These are phyloP conservation scores for Sergeia podlipaevii DNA, from an alignment of 208 protist genomes.

Conservation along the genomic window DNA sequence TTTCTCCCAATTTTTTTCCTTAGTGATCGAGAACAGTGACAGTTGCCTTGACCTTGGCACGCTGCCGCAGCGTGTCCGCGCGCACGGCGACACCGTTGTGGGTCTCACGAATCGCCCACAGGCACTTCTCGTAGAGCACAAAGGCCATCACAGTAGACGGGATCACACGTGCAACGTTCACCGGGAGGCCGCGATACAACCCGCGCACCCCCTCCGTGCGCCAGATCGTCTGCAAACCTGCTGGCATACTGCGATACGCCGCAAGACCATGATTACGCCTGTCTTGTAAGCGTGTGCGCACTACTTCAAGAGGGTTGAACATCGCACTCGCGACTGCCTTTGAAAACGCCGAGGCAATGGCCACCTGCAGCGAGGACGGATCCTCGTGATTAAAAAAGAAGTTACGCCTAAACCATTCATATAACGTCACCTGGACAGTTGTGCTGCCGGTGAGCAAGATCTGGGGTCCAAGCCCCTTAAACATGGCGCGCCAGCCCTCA, in stretches of 20 bases:
- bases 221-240: conserved; percentile 65
- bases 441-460: conserved; percentile 75
- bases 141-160: conserved; percentile 76
- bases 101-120: conserved; percentile 36
- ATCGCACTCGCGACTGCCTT: conserved; percentile 62
- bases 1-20: not conserved
- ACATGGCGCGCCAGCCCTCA: conserved; percentile 64
- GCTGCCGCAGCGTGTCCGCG: conserved; percentile 1
- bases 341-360: conserved; percentile 53
- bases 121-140: conserved; percentile 77
- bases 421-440: conserved; percentile 79
- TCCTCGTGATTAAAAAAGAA: conserved; percentile 53
- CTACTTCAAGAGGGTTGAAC: conserved; percentile 85
- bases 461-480: conserved; percentile 68
- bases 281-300: conserved; percentile 78
- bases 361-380: conserved; percentile 56
- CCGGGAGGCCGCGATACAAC: conserved; percentile 73
- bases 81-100: conserved; percentile 13
- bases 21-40: no score
- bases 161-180: conserved; percentile 79
- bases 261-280: conserved; percentile 35
- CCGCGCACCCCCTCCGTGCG: conserved; percentile 61
- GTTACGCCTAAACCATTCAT: conserved; percentile 71
- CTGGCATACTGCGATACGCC: conserved; percentile 55
- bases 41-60: no score